A percentile compares a stretch with the other conserved stretches of the same genome.
Evolutionary conservation across 495 filamentous ascomycete species (phyloP).

Genomic region (Thermochaetoides thermophila): DNA sequence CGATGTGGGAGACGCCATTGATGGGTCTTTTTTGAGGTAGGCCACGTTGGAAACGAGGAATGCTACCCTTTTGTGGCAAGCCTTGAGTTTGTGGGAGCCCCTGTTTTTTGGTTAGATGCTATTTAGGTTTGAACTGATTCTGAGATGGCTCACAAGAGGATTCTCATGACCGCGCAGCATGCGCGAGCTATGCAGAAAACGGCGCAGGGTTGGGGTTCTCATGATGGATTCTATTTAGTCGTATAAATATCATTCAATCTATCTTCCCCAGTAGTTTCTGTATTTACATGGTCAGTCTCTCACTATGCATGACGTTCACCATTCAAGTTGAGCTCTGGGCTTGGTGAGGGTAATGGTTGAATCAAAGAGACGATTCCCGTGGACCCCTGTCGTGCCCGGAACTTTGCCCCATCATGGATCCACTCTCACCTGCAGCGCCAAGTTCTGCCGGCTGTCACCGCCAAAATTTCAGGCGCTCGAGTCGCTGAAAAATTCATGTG

Average conservation of each 20-base stretch:
- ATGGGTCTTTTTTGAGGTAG: conserved; percentile 71
- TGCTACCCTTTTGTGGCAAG: conserved; percentile 61
- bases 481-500: conserved; percentile 13
- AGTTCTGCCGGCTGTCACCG: conserved; percentile 30
- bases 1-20: conserved; percentile 64
- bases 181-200: conserved; percentile 50
- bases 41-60: conserved; percentile 71
- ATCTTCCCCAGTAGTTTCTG: not conserved
- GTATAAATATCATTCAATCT: not conserved
- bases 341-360: too few species aligned
- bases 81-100: too few species aligned
- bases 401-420: not conserved
- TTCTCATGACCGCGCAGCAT: conserved; percentile 77
- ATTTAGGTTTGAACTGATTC: too few species aligned
- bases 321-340: too few species aligned
- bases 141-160: conserved; percentile 46
- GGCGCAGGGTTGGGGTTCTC: conserved; percentile 30
- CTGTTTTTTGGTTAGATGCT: too few species aligned
- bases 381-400: conserved; percentile 2
- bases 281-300: not conserved
- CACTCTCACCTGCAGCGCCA: conserved; percentile 1
- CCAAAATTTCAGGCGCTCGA: conserved; percentile 26
- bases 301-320: too few species aligned
- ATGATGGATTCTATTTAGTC: conserved; percentile 18
- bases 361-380: too few species aligned